phyloP scores from a whole-genome alignment of 495 filamentous ascomycete genomes.

The Cudoniella acicularis region DNA sequence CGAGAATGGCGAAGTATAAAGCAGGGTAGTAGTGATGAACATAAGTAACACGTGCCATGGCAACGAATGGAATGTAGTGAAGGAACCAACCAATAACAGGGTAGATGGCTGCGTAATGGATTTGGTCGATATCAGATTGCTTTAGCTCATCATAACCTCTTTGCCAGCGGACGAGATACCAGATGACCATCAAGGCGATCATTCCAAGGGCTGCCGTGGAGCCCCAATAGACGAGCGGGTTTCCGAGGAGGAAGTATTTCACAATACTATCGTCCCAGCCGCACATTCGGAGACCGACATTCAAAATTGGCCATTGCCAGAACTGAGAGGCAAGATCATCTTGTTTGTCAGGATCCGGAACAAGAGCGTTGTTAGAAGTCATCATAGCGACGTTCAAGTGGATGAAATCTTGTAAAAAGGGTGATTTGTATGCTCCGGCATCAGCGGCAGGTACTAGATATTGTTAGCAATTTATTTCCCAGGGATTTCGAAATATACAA shows the following conservation, averaged over 20 bases:
- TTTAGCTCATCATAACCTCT: constrained; percentile 86
- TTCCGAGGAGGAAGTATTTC: constrained; percentile 98
- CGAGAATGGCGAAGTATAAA: constrained; percentile 95
- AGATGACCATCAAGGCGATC: constrained; percentile 66
- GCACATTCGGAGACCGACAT: constrained; percentile 97
- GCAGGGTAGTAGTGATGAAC: constrained; percentile 99
- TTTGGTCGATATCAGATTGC: constrained; percentile 76
- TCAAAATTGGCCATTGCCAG: constrained; percentile 97
- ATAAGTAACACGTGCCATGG: constrained; percentile 98
- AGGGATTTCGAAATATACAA: constrained; percentile 37
- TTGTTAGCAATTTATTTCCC: constrained; percentile 11
- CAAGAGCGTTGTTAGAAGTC: constrained; percentile 98
- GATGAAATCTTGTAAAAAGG: constrained; percentile 94
- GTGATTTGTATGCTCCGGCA: constrained; percentile 90
- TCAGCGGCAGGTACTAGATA: constrained; percentile 78
- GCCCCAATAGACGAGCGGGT: constrained; percentile 95
- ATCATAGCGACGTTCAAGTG: constrained; percentile 99
- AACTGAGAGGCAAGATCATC: constrained; percentile 94
- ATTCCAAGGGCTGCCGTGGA: constrained; percentile 72
- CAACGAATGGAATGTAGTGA: constrained; percentile 92
- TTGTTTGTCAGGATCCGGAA: constrained; percentile 98
- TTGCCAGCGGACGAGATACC: constrained; percentile 95
- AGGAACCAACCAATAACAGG: constrained; percentile 91
- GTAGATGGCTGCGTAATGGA: constrained; percentile 91
- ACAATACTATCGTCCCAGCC: constrained; percentile 93